phyloP scores from a whole-genome alignment of 257 asterid species.

The Anisodus acutangulus region DNA sequence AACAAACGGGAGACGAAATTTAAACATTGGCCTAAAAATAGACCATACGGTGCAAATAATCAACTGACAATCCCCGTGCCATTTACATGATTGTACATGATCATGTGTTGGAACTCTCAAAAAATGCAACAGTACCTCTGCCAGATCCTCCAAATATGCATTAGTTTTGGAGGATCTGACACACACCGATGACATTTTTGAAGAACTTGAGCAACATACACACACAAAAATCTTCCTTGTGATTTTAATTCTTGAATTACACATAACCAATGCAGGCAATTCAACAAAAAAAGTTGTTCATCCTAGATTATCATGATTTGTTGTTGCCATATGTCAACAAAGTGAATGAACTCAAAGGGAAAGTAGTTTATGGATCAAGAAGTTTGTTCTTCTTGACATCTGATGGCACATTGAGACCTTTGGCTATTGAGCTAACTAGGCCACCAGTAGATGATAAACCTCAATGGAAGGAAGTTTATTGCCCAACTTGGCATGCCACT shows the following conservation, averaged over 20 bases:
- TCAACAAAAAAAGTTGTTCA: constrained; percentile 63
- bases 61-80: background rate
- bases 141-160: no score
- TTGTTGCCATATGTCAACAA: constrained; percentile 65
- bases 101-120: no score
- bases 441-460: constrained; percentile 66
- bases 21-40: no score
- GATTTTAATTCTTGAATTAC: background rate
- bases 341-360: constrained; percentile 61
- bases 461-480: constrained; percentile 62
- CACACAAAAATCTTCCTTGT: background rate
- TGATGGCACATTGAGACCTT: constrained; percentile 54
- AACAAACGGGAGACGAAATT: background rate
- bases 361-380: constrained; percentile 80
- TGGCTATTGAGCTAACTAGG: constrained; percentile 75
- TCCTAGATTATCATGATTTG: constrained; percentile 75
- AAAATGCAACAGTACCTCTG: no score
- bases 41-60: background rate
- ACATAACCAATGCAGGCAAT: constrained; percentile 56
- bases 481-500: constrained; percentile 57
- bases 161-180: no score
- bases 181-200: no score
- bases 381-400: constrained; percentile 63
- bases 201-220: no score
- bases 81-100: background rate